Conservation (phyloP, 176 grass and related monocot genomes). For the Elymus sibiricus region DNA sequence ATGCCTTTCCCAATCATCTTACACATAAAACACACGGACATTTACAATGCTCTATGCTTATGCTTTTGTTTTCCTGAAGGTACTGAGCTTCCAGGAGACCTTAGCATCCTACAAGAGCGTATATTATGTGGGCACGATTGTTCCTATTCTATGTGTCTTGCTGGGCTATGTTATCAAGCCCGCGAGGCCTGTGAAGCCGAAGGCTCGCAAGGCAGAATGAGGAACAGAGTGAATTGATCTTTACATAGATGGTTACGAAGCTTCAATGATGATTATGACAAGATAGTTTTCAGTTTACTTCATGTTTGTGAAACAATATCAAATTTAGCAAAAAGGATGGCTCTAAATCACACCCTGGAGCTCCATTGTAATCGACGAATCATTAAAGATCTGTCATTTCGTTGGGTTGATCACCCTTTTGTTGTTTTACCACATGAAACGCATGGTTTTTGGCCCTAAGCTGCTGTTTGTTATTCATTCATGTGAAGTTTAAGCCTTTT, state of each 20-base stretch:
- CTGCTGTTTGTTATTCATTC: not conserved
- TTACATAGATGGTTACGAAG: conserved; percentile 21
- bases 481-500: not conserved
- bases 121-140: conserved; percentile 78
- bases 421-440: not conserved
- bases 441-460: not conserved
- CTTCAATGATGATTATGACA: conserved; percentile 2
- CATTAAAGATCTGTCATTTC: conserved; percentile 30
- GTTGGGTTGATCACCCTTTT: conserved; percentile 10
- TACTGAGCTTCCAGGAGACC: conserved; percentile 92
- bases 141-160: conserved; percentile 63
- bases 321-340: conserved; percentile 16
- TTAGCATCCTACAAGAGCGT: conserved; percentile 83
- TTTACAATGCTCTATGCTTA: not conserved
- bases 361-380: not conserved
- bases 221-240: not conserved
- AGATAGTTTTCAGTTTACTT: conserved; percentile 36
- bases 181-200: conserved; percentile 56
- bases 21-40: not conserved
- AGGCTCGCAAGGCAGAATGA: conserved; percentile 75
- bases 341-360: not conserved
- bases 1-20: not conserved
- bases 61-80: conserved; percentile 38
- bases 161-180: conserved; percentile 87
- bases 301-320: not conserved